Conservation (phyloP, 1,139 yeast species). For the Kodamaea suecica region DNA sequence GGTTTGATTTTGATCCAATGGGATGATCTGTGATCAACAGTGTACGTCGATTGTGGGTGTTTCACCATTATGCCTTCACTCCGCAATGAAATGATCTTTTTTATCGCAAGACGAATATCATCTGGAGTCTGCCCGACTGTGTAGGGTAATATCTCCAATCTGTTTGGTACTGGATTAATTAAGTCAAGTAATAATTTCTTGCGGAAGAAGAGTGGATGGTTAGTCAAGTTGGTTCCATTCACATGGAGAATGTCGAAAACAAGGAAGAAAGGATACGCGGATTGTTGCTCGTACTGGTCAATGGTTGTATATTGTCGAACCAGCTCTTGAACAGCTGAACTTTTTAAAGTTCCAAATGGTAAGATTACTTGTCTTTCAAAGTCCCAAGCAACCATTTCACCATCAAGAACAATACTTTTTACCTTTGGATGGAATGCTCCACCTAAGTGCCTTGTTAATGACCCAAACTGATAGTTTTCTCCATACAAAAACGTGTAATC, state of each 20-base stretch:
- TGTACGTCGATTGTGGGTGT: constrained; percentile 56
- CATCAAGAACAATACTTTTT: constrained; percentile 67
- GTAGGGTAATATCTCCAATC: constrained; percentile 56
- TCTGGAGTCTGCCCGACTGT: constrained; percentile 41
- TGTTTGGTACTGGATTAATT: constrained; percentile 45
- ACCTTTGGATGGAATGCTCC: constrained; percentile 43
- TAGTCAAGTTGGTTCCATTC: constrained; percentile 61
- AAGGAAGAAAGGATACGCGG: constrained; percentile 58
- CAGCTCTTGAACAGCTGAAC: constrained; percentile 60
- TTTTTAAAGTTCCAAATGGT: constrained; percentile 78
- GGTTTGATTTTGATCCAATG: constrained; percentile 90
- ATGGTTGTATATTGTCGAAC: constrained; percentile 40
- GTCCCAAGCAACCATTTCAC: constrained; percentile 93
- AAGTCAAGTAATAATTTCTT: constrained; percentile 49
- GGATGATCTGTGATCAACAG: constrained; percentile 55
- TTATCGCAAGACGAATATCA: constrained; percentile 57
- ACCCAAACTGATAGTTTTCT: constrained; percentile 51
- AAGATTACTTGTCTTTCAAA: constrained; percentile 53
- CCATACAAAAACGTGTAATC: constrained; percentile 81
- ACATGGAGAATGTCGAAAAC: constrained; percentile 71
- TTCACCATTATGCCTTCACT: constrained; percentile 86
- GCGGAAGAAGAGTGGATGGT: constrained; percentile 53
- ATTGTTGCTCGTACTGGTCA: constrained; percentile 36
- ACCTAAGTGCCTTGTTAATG: constrained; percentile 55
- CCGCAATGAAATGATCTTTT: constrained; percentile 55